phyloP scores from a whole-genome alignment of 1,284 basidiomycete genomes.

The Phellopilus nigrolimitatus region DNA sequence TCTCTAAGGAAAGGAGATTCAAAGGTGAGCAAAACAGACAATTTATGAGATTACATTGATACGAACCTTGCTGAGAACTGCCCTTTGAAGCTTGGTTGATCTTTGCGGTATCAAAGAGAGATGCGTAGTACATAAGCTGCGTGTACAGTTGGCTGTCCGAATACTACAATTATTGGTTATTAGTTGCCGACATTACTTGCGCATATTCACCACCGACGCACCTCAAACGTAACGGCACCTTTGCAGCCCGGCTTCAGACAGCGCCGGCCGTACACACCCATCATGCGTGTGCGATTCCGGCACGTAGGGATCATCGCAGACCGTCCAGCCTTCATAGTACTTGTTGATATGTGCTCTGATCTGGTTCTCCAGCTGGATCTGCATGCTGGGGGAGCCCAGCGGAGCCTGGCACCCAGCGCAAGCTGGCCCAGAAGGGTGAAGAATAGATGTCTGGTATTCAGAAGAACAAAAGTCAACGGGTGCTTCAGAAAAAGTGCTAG shows the following conservation, averaged over 20 bases:
- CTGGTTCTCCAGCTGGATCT: constrained; percentile 82
- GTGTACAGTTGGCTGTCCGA: constrained; percentile 80
- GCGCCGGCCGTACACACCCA: constrained; percentile 85
- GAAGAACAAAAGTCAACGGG: neutral
- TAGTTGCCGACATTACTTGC: neutral
- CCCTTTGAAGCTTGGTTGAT: constrained; percentile 49
- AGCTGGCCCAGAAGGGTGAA: constrained; percentile 42
- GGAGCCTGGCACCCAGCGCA: constrained; percentile 61
- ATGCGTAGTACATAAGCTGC: constrained; percentile 79
- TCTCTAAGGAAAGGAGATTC: constrained; percentile 38
- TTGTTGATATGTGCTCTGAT: constrained; percentile 73
- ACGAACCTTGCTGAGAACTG: constrained; percentile 45
- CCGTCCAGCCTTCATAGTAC: constrained; percentile 88
- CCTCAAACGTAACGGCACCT: constrained; percentile 73
- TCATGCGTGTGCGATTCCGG: constrained; percentile 78
- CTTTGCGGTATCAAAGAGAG: constrained; percentile 73
- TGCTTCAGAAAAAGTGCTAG: no score
- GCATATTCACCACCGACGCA: constrained; percentile 32
- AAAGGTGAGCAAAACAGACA: constrained; percentile 14
- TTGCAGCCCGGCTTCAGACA: constrained; percentile 70
- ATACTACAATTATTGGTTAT: constrained; percentile 49
- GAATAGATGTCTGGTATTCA: constrained; percentile 40
- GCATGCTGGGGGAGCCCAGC: constrained; percentile 59
- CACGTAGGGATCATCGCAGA: constrained; percentile 89
- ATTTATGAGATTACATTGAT: constrained; percentile 1